Evolutionary conservation across 2,329 filamentous ascomycete species (phyloP), one percentile per base, ranked within the genome.

Genomic region (Lasiodiplodia sp.): DNA sequence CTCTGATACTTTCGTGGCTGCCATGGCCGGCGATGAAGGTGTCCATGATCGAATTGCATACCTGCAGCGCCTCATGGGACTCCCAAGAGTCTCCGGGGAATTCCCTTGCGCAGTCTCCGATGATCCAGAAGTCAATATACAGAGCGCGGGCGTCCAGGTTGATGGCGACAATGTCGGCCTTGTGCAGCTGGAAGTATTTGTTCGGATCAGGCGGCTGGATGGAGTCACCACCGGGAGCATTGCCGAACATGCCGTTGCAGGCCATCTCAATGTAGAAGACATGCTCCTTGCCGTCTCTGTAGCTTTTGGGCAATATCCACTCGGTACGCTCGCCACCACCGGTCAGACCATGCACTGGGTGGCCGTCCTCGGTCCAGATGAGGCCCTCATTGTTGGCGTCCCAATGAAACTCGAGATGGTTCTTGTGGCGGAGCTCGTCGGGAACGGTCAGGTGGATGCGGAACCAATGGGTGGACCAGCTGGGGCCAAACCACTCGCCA

Each of bases 391-490:
- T 97, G 82, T 93, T 91, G 47, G 92, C 91, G 81, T 99, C 95
- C 95, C 96, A 99, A 75, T 97, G 94, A 69, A 98, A 89, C 80
- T 98, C 94, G n/a, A 99, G 86, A 57, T 92, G 89, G 73, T 94
- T 89, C 75, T 96, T 93, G 71, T 93, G 82, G 31, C 81, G 82
- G 75, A 97, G 87, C 14, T 92, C 83, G 67, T 88, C 77, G 8
- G 96, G 95, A 16, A 98, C 86, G 4, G 88, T 92, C 71, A 99
- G 82, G 68, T 90, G 84, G 68, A 97, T 88, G 74, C 90, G 92
- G 86, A 99, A 97, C 96, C 96, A 99, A 80, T 98, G 96, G 10
- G 96, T 99, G 1, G 94, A 92, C 96, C 96, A 99, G 44, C 94
- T 96, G 2, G 96, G 96, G 0, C 96, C 96, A 74, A 98, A 98